A percentile compares a stretch with the other conserved stretches of the same genome.
Conservation (phyloP, 2,329 filamentous ascomycete genomes). For the Pseudogymnoascus sp. region DNA sequence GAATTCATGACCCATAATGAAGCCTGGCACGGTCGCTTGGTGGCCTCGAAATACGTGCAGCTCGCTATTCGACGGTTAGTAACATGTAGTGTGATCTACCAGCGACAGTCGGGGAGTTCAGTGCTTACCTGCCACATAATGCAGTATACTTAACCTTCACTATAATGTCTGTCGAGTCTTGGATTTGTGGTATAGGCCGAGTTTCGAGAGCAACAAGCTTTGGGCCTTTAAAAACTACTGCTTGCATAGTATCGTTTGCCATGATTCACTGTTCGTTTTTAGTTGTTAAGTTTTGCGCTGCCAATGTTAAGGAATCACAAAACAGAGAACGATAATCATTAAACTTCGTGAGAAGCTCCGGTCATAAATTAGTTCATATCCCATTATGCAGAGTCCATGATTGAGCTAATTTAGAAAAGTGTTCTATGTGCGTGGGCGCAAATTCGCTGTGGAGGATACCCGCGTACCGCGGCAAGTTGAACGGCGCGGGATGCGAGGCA, state of each 20-base stretch:
- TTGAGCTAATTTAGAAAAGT: not conserved
- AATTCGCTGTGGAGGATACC: not conserved
- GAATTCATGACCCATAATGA: conserved; percentile 75
- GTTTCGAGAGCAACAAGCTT: conserved; percentile 60
- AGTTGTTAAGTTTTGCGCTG: not conserved
- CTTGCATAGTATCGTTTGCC: conserved; percentile 53
- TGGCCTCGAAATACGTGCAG: conserved; percentile 77
- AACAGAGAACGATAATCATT: not conserved
- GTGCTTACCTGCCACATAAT: conserved; percentile 53
- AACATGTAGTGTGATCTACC: not conserved
- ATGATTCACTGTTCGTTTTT: not conserved
- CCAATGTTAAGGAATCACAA: not conserved
- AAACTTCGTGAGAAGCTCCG: not conserved
- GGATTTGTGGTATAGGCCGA: conserved; percentile 56
- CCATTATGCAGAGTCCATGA: not conserved
- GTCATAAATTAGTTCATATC: not conserved
- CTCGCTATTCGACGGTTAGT: conserved; percentile 45
- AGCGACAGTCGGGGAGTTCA: not conserved
- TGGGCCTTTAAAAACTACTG: conserved; percentile 74
- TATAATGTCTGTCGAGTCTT: conserved; percentile 64
- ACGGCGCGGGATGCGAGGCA: not conserved
- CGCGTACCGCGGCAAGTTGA: not conserved
- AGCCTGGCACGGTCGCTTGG: conserved; percentile 55
- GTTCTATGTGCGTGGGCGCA: not conserved
- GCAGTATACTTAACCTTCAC: conserved; percentile 75